Evolutionary conservation across 2,329 filamentous ascomycete species (phyloP).

Genomic region (Thielaviopsis euricoi): DNA sequence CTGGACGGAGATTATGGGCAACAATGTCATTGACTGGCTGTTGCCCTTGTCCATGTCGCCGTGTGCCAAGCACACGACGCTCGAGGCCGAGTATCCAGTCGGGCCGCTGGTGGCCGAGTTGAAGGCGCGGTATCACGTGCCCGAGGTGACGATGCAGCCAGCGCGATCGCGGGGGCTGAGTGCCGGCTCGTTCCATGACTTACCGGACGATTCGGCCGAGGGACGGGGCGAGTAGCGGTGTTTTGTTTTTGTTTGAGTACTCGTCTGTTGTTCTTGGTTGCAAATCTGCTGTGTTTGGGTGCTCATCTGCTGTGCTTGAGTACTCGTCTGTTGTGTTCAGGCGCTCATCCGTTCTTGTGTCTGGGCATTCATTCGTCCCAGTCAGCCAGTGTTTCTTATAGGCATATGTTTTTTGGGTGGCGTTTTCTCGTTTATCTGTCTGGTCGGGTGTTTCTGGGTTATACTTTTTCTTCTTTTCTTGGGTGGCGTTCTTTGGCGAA

Average conservation of each 20-base stretch:
- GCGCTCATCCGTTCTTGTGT: too few relatives aligned
- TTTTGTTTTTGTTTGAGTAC: background rate
- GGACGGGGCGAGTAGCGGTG: background rate
- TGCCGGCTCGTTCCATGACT: background rate
- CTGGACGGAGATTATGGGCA: constrained; percentile 66
- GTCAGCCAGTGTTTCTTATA: too few relatives aligned
- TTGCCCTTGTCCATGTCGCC: constrained; percentile 62
- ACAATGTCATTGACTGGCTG: constrained; percentile 57
- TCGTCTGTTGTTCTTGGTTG: too few relatives aligned
- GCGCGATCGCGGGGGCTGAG: background rate
- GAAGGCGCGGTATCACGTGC: constrained; percentile 26
- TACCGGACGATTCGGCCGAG: background rate
- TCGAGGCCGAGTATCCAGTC: constrained; percentile 50
- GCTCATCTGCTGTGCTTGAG: too few relatives aligned
- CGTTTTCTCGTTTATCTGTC: too few relatives aligned
- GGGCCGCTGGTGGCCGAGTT: constrained; percentile 44
- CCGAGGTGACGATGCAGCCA: background rate
- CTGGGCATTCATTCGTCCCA: too few relatives aligned
- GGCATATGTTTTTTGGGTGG: too few relatives aligned
- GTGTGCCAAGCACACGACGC: constrained; percentile 49
- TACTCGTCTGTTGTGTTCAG: too few relatives aligned
- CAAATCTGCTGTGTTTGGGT: too few relatives aligned
- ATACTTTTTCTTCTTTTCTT: too few relatives aligned
- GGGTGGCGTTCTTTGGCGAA: too few relatives aligned
- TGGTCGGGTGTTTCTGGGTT: too few relatives aligned